Conservation (phyloP, 2,329 filamentous ascomycete species). For the Aspergillus costaricaensis region DNA sequence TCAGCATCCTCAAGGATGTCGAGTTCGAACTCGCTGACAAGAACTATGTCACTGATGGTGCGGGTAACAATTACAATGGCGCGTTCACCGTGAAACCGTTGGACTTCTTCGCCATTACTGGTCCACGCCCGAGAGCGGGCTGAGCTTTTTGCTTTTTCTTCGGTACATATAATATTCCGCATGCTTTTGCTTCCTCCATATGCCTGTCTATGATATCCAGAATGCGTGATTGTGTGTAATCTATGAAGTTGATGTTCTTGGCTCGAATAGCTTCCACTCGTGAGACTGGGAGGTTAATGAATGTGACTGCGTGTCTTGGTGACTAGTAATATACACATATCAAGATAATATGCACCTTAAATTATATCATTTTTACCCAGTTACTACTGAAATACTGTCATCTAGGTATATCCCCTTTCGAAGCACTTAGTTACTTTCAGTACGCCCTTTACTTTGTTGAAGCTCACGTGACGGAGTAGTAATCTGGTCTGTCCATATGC, state of each 20-base stretch:
- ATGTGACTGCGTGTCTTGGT: neutral
- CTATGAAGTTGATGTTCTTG: neutral
- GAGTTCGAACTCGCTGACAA: constrained; percentile 65
- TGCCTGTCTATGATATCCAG: constrained; percentile 6
- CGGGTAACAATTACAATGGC: constrained; percentile 44
- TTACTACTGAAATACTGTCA: too few relatives aligned
- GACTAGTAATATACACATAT: too few relatives aligned
- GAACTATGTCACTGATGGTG: constrained; percentile 38
- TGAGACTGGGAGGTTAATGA: too few relatives aligned
- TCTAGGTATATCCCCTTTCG: too few relatives aligned
- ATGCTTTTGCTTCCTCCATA: neutral
- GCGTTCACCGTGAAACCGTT: constrained; percentile 57
- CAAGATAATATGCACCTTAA: too few relatives aligned
- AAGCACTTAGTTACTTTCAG: too few relatives aligned
- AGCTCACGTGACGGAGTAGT: too few relatives aligned
- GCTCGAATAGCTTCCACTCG: too few relatives aligned
- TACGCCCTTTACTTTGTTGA: too few relatives aligned
- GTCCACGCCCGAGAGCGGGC: constrained; percentile 10
- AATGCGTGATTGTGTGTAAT: neutral
- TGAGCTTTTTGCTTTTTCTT: neutral
- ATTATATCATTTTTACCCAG: too few relatives aligned
- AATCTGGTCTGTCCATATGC: too few relatives aligned
- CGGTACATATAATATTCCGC: too few relatives aligned
- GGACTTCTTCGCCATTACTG: constrained; percentile 38
- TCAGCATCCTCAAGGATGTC: constrained; percentile 69